Conservation (phyloP, 2,329 filamentous ascomycete species). For the Fusarium drepaniforme region DNA sequence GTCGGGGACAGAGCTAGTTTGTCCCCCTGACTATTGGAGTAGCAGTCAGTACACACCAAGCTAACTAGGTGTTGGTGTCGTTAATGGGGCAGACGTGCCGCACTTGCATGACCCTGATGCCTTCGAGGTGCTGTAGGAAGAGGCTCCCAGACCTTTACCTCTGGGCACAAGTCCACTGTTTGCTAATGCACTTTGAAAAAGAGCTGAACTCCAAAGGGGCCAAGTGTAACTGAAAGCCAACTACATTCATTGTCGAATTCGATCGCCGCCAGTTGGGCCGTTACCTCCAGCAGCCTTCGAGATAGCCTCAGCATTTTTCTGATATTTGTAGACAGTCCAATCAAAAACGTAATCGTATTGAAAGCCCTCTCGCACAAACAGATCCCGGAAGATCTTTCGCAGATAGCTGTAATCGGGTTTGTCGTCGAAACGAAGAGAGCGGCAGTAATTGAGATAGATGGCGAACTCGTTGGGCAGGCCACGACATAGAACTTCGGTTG, state of each 20-base stretch:
- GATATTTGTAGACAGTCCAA: constrained; percentile 99
- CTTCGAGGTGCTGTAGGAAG: neutral
- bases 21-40: neutral
- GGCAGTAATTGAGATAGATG: constrained; percentile 99
- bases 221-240: neutral
- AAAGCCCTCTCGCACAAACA: constrained; percentile 98
- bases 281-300: constrained; percentile 77
- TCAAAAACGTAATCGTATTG: constrained; percentile 99
- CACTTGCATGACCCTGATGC: neutral
- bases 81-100: neutral
- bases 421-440: constrained; percentile 98
- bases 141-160: neutral
- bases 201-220: neutral
- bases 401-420: constrained; percentile 99
- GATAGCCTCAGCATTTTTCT: constrained; percentile 98
- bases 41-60: neutral
- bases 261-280: neutral
- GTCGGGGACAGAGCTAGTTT: neutral
- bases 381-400: constrained; percentile 99
- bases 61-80: neutral
- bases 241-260: neutral
- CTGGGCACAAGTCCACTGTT: neutral
- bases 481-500: neutral
- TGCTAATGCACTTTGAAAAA: neutral
- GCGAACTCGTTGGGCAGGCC: constrained; percentile 57